Evolutionary conservation across 495 filamentous ascomycete genomes (phyloP).

Genomic region (Xylaria sp.): DNA sequence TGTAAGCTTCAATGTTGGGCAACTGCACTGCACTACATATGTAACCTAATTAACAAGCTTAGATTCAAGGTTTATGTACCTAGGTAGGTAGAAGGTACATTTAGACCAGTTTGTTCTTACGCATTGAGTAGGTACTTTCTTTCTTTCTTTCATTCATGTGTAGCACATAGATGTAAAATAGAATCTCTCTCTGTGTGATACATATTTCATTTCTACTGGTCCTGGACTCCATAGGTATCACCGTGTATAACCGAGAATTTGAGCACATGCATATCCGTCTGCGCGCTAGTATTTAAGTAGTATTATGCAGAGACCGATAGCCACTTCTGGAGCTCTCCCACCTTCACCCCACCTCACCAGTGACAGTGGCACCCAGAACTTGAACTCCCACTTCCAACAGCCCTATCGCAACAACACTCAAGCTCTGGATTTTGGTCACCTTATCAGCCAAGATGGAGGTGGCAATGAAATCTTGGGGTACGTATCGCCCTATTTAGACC

Average conservation of each 20-base stretch:
- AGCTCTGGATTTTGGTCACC: not conserved
- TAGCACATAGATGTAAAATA: no score
- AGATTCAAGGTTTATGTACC: no score
- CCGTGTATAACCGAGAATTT: not conserved
- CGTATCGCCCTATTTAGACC: not conserved
- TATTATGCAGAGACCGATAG: not conserved
- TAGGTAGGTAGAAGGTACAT: no score
- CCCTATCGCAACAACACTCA: conserved; percentile 9
- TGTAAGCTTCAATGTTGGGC: no score
- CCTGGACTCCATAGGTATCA: not conserved
- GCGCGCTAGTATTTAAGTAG: conserved; percentile 6
- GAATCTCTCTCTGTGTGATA: not conserved
- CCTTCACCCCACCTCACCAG: conserved; percentile 35
- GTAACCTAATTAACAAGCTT: no score
- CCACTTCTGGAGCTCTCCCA: conserved; percentile 21
- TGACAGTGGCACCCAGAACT: not conserved
- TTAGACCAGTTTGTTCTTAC: no score
- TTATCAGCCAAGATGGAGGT: conserved; percentile 53
- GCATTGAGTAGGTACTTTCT: not conserved
- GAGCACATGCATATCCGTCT: not conserved
- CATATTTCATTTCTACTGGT: not conserved
- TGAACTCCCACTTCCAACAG: conserved; percentile 11
- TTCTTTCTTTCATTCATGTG: not conserved
- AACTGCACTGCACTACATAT: no score
- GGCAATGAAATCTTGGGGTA: conserved; percentile 69